Evolutionary conservation across 2,329 filamentous ascomycete species (phyloP), one percentile per base, ranked within the genome.

Genomic region (Pseudocercospora pini-densiflorae): DNA sequence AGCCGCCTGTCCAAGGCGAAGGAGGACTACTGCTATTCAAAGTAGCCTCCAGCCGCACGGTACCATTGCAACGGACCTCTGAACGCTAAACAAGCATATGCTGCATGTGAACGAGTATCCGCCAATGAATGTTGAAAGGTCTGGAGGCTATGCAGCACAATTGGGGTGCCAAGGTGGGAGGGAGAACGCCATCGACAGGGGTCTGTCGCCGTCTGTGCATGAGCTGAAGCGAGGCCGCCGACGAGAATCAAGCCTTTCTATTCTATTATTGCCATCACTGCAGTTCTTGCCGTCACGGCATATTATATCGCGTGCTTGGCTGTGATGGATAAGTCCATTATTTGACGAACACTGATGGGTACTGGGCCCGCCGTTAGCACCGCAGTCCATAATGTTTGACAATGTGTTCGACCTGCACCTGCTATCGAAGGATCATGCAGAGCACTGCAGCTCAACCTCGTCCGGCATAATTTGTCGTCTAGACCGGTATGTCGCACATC

Each of bases 381-480:
- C 16, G 45, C 12, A 21, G 12, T 12, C 19, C 12, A 24, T 10
- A 21, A 27, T 21, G 43, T 47, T 27, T 47, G n/a, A n/a, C 16
- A 47, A 2, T 47, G 43, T 10, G 16, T 19, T 47, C 43, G 43
- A 47, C 43, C 21, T 47, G 43, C 21, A 47, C 21, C 43, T 49
- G 45, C 21, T 49, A 49, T 49, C 49, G 23, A 53, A 53, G 49
- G 49, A 53, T 53, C 49, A 10, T 53, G 49, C 49, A 16, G 49
- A 23, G 47, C 43, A 29, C 23, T 23, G 49, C 49, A 53, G 19
- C 49, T 47, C 43, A 47, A 47, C 2, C 43, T 47, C 43, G 43
- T 23, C 43, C n/a, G n/a, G 19, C 49, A 23, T 24, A 19, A 53
- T 27, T 53, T 33, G 31, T 33, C 31, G 49, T 24, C 49, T 23